Base-by-base conservation (phyloP, 495 filamentous ascomycete genomes). In the Ramalina intermedia region DNA sequence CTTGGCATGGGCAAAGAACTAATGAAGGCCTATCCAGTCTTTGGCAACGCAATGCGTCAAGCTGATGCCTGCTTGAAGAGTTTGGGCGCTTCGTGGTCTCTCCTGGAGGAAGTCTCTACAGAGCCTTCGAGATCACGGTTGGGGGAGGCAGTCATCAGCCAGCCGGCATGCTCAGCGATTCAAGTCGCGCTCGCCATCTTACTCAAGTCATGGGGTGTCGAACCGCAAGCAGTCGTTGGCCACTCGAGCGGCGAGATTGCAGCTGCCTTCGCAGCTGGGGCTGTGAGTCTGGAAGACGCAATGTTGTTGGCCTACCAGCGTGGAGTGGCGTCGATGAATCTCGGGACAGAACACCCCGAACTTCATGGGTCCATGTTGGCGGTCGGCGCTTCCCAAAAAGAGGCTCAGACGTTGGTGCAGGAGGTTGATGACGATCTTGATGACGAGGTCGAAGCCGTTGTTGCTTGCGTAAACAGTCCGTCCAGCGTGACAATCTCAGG, bases 1-100 rank as follows among this genome's bases (percentile, higher is more conserved):
- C 60, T 72, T 8, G 61, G 62, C 5, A 82, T 84, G 78, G 75
- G 71, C 18, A 62, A 60, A 5, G 63, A 65, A 16, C 48, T 79
- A 24, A 14, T 62, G 4, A 40, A 36, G 1, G 20, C 40, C 2
- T 53, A 58, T 16, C 45, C 53, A 0, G 50, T 51, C 3, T 68
- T 66, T 36, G 27, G 23, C 7, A 24, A 14, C 5, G 14, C 17
- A n/a, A 18, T 44, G 8, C 16, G 41, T 20, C 17, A 20, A 27
- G 21, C 41, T 13, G 41, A 44, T 27, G 3, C 21, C 6, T 24
- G 16, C 41, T 20, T 44, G 21, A 27, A 21, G 17, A 44, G 21
- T 21, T 27, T 44, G 6, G 41, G 41, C 14, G 41, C 41, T 13
- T 4, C 41, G 13, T 43, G 41, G 41, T 43, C 41, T 21, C 17